Evolutionary conservation across 352 stramenopile genomes (phyloP).

Genomic region (Pythium sp.): DNA sequence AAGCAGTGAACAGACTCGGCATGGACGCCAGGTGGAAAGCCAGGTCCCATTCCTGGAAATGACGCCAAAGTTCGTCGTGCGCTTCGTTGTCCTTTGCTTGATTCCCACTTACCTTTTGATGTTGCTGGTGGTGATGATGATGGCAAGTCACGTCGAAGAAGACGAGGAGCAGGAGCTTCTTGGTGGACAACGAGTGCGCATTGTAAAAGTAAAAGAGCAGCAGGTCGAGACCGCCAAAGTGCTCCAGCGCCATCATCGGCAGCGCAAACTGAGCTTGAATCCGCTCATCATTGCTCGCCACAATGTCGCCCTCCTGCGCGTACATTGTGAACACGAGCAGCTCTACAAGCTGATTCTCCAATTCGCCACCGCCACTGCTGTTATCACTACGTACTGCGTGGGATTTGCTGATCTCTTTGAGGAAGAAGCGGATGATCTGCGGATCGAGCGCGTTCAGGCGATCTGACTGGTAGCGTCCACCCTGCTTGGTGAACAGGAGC

Average conservation of each 20-base stretch:
- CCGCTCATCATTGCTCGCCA: neutral
- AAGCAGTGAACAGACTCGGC: slow-evolving; percentile 9
- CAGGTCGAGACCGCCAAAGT: slow-evolving; percentile 16
- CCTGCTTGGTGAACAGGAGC: slow-evolving; percentile 33
- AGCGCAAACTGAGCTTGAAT: neutral
- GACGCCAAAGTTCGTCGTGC: slow-evolving; percentile 11
- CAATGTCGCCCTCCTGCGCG: slow-evolving; percentile 6
- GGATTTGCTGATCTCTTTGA: slow-evolving; percentile 24
- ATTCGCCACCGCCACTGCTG: slow-evolving; percentile 12
- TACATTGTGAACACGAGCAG: slow-evolving; percentile 20
- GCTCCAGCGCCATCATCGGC: slow-evolving; percentile 6
- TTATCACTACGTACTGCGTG: slow-evolving; percentile 4
- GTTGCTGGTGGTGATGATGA: slow-evolving; percentile 10
- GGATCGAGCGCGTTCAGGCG: slow-evolving; percentile 30
- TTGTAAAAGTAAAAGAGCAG: slow-evolving; percentile 16
- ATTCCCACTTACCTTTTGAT: neutral
- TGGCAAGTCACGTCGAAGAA: slow-evolving; percentile 22
- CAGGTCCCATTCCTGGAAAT: slow-evolving; percentile 11
- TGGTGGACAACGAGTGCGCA: neutral
- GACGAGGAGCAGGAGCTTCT: slow-evolving; percentile 18
- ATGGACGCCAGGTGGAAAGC: slow-evolving; percentile 1
- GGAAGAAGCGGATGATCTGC: slow-evolving; percentile 29
- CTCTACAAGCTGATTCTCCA: slow-evolving; percentile 11
- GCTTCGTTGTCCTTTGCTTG: neutral
- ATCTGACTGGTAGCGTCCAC: slow-evolving; percentile 26